A percentile compares a stretch with the other conserved stretches of the same genome.
Evolutionary conservation across 805 yeast species (phyloP).

Genomic region (Kodamaea kaohsiungensis): DNA sequence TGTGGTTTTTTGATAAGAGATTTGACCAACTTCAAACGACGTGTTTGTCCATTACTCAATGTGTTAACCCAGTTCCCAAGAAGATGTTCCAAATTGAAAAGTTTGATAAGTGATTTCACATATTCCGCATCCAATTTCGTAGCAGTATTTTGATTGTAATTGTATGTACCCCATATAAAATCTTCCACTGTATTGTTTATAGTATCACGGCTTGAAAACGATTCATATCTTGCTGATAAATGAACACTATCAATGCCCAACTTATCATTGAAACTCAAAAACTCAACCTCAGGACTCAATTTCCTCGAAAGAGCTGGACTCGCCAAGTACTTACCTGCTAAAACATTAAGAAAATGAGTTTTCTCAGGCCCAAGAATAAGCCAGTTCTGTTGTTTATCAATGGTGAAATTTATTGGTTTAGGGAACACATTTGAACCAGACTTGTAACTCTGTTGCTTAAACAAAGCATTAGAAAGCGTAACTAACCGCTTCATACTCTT

Average conservation of each 20-base stretch:
- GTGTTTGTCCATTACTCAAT: conserved; percentile 88
- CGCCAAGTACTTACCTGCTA: conserved; percentile 57
- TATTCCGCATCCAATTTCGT: conserved; percentile 19
- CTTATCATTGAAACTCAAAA: conserved; percentile 35
- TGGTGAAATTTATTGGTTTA: conserved; percentile 28
- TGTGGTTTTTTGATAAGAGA: conserved; percentile 66
- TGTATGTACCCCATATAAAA: conserved; percentile 58
- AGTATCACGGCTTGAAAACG: conserved; percentile 38
- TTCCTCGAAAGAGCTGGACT: conserved; percentile 54
- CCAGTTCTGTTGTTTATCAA: conserved; percentile 29
- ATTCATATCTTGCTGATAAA: conserved; percentile 86
- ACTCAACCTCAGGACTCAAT: conserved; percentile 50
- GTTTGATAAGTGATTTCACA: conserved; percentile 45
- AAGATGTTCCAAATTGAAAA: conserved; percentile 57
- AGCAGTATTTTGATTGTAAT: conserved; percentile 43
- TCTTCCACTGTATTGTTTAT: conserved; percentile 24
- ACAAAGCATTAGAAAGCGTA: conserved; percentile 24
- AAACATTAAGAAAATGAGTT: conserved; percentile 50
- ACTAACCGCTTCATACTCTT: conserved; percentile 17
- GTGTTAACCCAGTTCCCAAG: conserved; percentile 80
- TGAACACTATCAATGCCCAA: conserved; percentile 56
- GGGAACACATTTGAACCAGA: conserved; percentile 20
- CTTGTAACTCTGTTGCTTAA: conserved; percentile 14
- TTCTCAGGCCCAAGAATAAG: conserved; percentile 46
- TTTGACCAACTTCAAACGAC: conserved; percentile 85